Percentiles rank a stretch among this genome's conserved stretches.
These are phyloP conservation scores for Dipteronia sinensis DNA, from an alignment of 345 rosid species.

Conservation along the genomic window DNA sequence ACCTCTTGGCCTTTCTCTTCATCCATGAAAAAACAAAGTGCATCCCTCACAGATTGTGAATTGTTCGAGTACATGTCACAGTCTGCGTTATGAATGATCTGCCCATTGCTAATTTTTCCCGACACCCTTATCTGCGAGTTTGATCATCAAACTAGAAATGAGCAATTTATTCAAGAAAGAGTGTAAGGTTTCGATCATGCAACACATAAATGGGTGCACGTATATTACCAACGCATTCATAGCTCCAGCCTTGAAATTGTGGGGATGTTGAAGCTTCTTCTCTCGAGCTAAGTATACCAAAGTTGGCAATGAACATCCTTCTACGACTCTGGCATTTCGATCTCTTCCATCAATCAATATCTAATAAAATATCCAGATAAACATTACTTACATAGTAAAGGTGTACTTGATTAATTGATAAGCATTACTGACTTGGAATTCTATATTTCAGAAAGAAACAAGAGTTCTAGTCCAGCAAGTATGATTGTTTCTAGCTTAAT, in stretches of 20 bases:
- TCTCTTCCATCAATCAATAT: conserved; percentile 59
- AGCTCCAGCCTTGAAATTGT: conserved; percentile 87
- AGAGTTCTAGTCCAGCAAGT: no score
- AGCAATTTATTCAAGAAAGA: no score
- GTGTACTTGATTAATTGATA: no score
- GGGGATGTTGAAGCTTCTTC: conserved; percentile 64
- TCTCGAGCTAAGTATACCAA: conserved; percentile 80
- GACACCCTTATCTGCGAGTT: conserved; percentile 64
- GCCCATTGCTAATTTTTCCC: conserved; percentile 58
- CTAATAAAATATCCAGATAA: conserved; percentile 23
- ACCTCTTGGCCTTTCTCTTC: conserved; percentile 59
- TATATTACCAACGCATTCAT: conserved; percentile 69
- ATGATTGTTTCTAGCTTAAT: no score
- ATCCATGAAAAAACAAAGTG: conserved; percentile 81
- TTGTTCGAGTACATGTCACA: conserved; percentile 84
- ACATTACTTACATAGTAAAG: no score
- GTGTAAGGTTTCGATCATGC: no score
- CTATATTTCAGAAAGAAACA: no score
- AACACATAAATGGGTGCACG: no score
- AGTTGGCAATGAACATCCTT: conserved; percentile 50
- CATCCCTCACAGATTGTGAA: conserved; percentile 54
- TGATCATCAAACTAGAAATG: no score
- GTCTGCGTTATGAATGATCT: conserved; percentile 61
- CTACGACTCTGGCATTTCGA: conserved; percentile 29
- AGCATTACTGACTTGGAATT: no score